Evolutionary conservation across 139 green algal species (phyloP), one percentile per base, ranked within the genome.

Genomic region (Axilococcus clingmanii): DNA sequence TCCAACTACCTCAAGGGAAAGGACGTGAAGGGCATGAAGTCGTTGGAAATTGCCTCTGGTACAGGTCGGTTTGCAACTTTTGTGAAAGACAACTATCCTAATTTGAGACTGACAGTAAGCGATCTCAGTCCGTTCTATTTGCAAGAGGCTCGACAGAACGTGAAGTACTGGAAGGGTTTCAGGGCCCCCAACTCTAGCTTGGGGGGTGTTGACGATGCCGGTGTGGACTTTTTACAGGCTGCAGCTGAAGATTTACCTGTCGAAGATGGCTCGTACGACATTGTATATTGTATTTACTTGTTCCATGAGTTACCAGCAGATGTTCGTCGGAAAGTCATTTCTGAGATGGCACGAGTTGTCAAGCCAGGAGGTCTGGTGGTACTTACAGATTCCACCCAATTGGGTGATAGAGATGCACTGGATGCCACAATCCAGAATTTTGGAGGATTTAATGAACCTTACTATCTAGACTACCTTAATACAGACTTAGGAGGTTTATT

Each of bases 41-140:
- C 88, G 41, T 61, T 94, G 38, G 87, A 95, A 67, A 65, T 94
- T 5, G 81, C 75, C 3, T 81, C 69, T 28, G 85, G 87, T 55
- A 95, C 87, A 0, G 87, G 87, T 3, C 68, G 87, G 12, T 91
- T 93, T 47, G 74, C 78, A 45, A 94, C 86, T 5, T 95, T 95
- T 58, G 57, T 89, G 52, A 78, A 80, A 48, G 82, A 91, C 63
- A 90, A 88, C 68, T 83, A 80, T 36, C 65, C 68, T 0, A 20
- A 25, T 14, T 57, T 86, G 60, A 41, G 55, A 35, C 58, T 78
- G 20, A 84, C 83, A 9, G 48, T 70, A 4, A 63, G 71, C 15
- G 86, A 95, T 60, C 65, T 94, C 33, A 80, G 59, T 4, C 84
- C 84, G 38, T 91, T 83, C 71, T 95, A 95, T 68, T 78, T 95